Conservation (phyloP, 345 rosid genomes). For the Eucalyptus sp. region DNA sequence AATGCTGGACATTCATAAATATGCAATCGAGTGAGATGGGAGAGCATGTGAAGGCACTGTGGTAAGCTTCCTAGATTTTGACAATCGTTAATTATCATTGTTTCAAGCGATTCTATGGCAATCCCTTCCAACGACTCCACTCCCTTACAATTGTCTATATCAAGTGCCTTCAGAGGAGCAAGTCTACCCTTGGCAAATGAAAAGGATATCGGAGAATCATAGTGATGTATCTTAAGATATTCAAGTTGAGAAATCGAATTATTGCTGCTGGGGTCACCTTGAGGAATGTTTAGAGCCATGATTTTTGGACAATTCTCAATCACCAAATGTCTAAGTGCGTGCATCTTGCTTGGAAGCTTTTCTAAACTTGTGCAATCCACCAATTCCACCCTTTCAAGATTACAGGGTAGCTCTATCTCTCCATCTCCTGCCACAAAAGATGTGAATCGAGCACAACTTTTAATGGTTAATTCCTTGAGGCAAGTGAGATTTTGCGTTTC, state of each 20-base stretch:
- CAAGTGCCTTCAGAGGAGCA: neutral
- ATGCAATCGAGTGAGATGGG: accelerated
- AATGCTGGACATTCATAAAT: accelerated
- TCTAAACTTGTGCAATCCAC: neutral
- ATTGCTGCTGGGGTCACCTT: accelerated
- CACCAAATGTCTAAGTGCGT: accelerated
- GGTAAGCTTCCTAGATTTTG: neutral
- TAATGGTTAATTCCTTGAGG: accelerated
- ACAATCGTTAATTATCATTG: accelerated
- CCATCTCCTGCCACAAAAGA: neutral
- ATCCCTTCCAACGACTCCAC: neutral
- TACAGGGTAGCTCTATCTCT: neutral
- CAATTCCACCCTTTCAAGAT: neutral
- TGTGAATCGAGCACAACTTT: accelerated
- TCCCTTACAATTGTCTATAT: accelerated
- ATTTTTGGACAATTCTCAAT: neutral
- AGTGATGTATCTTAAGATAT: accelerated
- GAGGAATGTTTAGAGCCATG: neutral
- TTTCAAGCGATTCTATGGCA: neutral
- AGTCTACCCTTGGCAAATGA: neutral
- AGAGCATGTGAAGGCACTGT: neutral
- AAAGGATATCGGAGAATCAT: neutral
- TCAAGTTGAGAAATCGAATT: neutral
- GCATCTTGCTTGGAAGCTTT: neutral
- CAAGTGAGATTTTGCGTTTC: neutral